Conservation (phyloP, 345 rosid genomes). For the Salix suchowensis region DNA sequence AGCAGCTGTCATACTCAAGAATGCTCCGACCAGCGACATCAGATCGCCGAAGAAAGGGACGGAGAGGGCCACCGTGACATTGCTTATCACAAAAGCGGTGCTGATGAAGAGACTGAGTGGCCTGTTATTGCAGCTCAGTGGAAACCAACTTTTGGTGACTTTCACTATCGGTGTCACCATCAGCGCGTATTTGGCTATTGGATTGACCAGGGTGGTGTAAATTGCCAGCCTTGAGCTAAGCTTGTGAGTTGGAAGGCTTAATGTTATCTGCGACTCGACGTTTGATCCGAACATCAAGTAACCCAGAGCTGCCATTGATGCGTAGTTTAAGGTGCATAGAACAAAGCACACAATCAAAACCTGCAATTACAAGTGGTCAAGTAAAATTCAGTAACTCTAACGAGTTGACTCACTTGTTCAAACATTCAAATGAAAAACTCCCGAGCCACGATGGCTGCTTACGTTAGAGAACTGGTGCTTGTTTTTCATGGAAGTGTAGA, state of each 20-base stretch:
- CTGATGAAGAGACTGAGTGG: slow-evolving; percentile 9
- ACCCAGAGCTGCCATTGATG: slow-evolving; percentile 25
- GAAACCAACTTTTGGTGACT: slow-evolving; percentile 11
- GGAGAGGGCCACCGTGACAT: slow-evolving; percentile 15
- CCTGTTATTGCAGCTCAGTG: slow-evolving; percentile 6
- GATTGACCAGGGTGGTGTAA: slow-evolving; percentile 21
- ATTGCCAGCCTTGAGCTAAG: slow-evolving; percentile 20
- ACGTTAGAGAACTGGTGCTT: slow-evolving; percentile 74
- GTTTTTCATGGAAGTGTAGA: slow-evolving; percentile 74
- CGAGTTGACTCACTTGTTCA: no score
- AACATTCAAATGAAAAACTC: no score
- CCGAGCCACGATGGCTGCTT: slow-evolving; percentile 25
- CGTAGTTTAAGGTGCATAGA: slow-evolving; percentile 14
- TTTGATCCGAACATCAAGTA: slow-evolving; percentile 24
- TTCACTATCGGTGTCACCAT: slow-evolving; percentile 22
- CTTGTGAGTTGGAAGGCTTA: slow-evolving; percentile 18
- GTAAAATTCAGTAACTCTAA: background rate
- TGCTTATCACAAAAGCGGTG: slow-evolving; percentile 7
- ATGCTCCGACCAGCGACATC: slow-evolving; percentile 26
- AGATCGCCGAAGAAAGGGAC: slow-evolving; percentile 20
- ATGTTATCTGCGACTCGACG: slow-evolving; percentile 25
- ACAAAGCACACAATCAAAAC: slow-evolving; percentile 22
- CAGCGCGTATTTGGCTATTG: slow-evolving; percentile 26
- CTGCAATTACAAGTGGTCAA: slow-evolving; percentile 4
- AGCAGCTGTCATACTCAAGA: slow-evolving; percentile 15